A percentile compares a stretch with the other conserved stretches of the same genome.
phyloP scores from a whole-genome alignment of 2,329 filamentous ascomycete genomes.

The Ceratocystis lukuohia region DNA sequence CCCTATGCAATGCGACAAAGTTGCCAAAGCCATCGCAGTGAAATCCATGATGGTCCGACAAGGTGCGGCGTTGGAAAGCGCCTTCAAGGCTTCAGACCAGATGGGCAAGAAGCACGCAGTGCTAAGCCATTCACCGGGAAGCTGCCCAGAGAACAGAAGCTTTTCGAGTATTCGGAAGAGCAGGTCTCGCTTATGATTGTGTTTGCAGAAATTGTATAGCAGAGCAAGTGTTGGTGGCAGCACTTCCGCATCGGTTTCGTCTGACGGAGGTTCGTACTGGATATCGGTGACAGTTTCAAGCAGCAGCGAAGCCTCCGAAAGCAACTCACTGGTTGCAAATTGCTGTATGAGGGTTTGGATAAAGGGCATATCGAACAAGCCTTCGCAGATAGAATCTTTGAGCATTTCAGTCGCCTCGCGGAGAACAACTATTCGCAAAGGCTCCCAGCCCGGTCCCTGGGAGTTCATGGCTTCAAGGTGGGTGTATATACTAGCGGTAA shows the following conservation, averaged over 20 bases:
- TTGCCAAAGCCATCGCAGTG: slow-evolving; percentile 13
- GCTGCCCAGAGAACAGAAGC: slow-evolving; percentile 12
- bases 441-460: slow-evolving; percentile 25
- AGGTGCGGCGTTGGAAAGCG: background rate
- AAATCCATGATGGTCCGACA: slow-evolving; percentile 19
- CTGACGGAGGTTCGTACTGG: slow-evolving; percentile 10
- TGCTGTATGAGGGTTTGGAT: slow-evolving; percentile 25
- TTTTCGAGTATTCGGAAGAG: slow-evolving; percentile 17
- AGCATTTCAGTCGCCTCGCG: slow-evolving; percentile 26
- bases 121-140: slow-evolving; percentile 19
- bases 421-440: slow-evolving; percentile 27
- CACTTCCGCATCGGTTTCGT: slow-evolving; percentile 6
- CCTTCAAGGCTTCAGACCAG: slow-evolving; percentile 16
- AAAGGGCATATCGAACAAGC: slow-evolving; percentile 22
- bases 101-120: slow-evolving; percentile 17
- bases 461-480: slow-evolving; percentile 26
- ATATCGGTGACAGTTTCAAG: slow-evolving; percentile 7
- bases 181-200: slow-evolving; percentile 12
- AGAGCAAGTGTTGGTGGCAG: slow-evolving; percentile 3
- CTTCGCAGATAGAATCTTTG: slow-evolving; percentile 25
- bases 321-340: slow-evolving; percentile 24
- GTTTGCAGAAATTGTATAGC: slow-evolving; percentile 17
- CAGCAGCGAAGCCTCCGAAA: slow-evolving; percentile 23
- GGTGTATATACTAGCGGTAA: slow-evolving; percentile 25
- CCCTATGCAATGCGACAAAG: slow-evolving; percentile 6